A percentile compares a stretch with the other conserved stretches of the same genome.
Conservation (phyloP, 2,329 filamentous ascomycete genomes). For the Alternaria sp. region DNA sequence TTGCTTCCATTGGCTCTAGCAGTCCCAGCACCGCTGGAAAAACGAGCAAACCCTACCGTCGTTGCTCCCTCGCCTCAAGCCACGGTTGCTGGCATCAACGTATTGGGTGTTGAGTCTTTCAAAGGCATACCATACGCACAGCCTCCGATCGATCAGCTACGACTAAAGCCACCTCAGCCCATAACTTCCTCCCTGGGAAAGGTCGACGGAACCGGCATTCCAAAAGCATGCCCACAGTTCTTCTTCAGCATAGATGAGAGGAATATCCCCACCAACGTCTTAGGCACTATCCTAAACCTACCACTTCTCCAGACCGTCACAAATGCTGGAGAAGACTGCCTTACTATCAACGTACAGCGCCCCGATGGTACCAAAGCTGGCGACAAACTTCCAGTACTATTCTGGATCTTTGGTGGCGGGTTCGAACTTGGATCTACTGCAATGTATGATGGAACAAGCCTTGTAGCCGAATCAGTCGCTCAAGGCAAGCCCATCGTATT, state of each 20-base stretch:
- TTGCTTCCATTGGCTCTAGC: constrained; percentile 40
- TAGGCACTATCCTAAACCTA: constrained; percentile 49
- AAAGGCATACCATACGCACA: constrained; percentile 78
- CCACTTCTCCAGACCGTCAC: constrained; percentile 48
- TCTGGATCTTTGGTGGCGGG: constrained; percentile 57
- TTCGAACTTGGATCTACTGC: constrained; percentile 48
- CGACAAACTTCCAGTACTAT: constrained; percentile 55
- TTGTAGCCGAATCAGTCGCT: constrained; percentile 52
- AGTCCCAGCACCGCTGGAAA: constrained; percentile 50
- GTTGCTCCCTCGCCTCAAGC: constrained; percentile 59
- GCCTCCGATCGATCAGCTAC: constrained; percentile 68
- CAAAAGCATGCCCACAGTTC: constrained; percentile 76
- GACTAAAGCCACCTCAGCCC: constrained; percentile 72
- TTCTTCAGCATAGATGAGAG: constrained; percentile 59
- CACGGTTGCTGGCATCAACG: constrained; percentile 60
- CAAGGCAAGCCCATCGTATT: constrained; percentile 72
- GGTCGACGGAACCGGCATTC: constrained; percentile 64
- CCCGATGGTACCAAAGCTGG: constrained; percentile 46
- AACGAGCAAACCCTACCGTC: constrained; percentile 60
- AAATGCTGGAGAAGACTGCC: constrained; percentile 52
- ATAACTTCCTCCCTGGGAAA: constrained; percentile 65
- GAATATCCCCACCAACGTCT: constrained; percentile 44
- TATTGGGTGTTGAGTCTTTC: constrained; percentile 68
- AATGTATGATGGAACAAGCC: constrained; percentile 51
- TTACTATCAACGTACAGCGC: constrained; percentile 53